Evolutionary conservation across 257 asterid genomes (phyloP), one percentile per base, ranked within the genome.

Genomic region (Ballota nigra): DNA sequence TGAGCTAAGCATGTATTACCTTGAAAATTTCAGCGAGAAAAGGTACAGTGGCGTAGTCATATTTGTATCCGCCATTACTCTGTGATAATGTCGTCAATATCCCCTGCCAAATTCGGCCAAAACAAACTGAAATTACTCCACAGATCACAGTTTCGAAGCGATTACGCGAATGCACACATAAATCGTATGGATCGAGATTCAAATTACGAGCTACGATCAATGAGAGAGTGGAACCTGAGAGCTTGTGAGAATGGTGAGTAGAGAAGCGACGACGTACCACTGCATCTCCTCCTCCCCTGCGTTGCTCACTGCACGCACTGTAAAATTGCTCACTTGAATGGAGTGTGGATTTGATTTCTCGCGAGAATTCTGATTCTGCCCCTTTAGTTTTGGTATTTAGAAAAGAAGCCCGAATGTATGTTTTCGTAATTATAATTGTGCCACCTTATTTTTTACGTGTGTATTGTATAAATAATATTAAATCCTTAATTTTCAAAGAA

Each of bases 21-120:
- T 95, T 95, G 58, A 85, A 94, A 76, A 88, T 86, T 78, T 95
- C 99, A 83, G 99, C 99, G 65, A 92, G 99, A 77, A 95, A 94
- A 73, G 99, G 98, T 72, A 95, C 98, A 49, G 98, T 95, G 16
- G 99, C 95, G 53, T 94, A 94, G 75, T 94, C 97, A 83, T 91
- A 94, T 43, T 77, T 82, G 82, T 94, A 94, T 15, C 89, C 85
- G 38, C 99, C 96, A 84, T 91, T 77, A 71, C 86, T 94, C 82
- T 94, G 99, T 9, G 99, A 94, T 58, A 94, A 79, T 52, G 97
- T 89, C 11, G 99, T 94, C 82, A 94, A 80, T 61, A 94, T 91
- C 24, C 99, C 99, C 99, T 94, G 86, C 68, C 31, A 81, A 33
- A 79, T 66, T 59, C 72, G 28, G 77, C 60, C 49, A 49, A 68